Evolutionary conservation across 176 grass and related monocot genomes (phyloP).

Genomic region (Zea mays): Zm-B73-REFERENCE-NAM-5.0 NC_050099.1:237055501-237056000

Average conservation of each 20-base stretch:
- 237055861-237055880: slow-evolving; percentile 70
- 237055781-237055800: too few relatives aligned
- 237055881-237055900: slow-evolving; percentile 92
- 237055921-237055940: slow-evolving; percentile 59
- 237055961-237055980: neutral
- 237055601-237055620: neutral
- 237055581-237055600: neutral
- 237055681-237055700: slow-evolving; percentile 36
- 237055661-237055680: slow-evolving; percentile 39
- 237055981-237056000: neutral
- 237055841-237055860: fast-evolving
- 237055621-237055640: slow-evolving; percentile 32
- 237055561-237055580: too few relatives aligned
- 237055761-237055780: too few relatives aligned
- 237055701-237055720: neutral
- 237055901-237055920: slow-evolving; percentile 91
- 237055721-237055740: neutral
- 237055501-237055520: neutral
- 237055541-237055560: too few relatives aligned
- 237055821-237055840: neutral
- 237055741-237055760: neutral
- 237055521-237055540: too few relatives aligned
- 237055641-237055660: slow-evolving; percentile 29
- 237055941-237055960: neutral
- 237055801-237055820: too few relatives aligned